These are phyloP conservation scores for Isatis tinctoria DNA, from an alignment of 345 rosid species.

Conservation along the genomic window DNA sequence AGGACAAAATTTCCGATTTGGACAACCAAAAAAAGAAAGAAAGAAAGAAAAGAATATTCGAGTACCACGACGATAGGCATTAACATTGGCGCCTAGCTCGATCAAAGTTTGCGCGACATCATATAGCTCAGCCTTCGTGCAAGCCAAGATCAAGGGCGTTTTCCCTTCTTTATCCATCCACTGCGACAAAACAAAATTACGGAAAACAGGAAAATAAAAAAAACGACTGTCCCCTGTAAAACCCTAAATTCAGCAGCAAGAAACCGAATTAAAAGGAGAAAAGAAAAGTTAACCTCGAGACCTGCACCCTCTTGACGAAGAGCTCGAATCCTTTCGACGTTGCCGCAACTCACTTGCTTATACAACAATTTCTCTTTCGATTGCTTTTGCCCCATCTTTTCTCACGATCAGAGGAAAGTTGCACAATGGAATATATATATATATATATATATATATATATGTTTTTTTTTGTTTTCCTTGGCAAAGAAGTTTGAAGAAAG, in stretches of 20 bases:
- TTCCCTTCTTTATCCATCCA: slow-evolving; percentile 90
- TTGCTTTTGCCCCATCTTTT: slow-evolving; percentile 75
- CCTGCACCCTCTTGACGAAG: slow-evolving; percentile 81
- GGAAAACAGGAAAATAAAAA: not conserved
- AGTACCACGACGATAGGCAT: slow-evolving; percentile 80
- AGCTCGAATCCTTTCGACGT: slow-evolving; percentile 67
- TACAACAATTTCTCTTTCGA: slow-evolving; percentile 80
- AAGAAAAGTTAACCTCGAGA: slow-evolving; percentile 56
- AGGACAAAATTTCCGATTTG: not conserved
- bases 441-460: too few species aligned
- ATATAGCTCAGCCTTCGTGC: slow-evolving; percentile 53
- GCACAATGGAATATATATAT: not conserved
- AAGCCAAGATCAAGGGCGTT: slow-evolving; percentile 82
- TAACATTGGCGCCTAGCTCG: slow-evolving; percentile 77
- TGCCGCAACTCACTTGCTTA: slow-evolving; percentile 74
- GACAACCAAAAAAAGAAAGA: not conserved
- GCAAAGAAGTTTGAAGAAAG: not conserved
- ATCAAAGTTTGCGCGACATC: slow-evolving; percentile 75
- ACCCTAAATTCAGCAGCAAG: not conserved
- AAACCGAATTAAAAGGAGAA: not conserved
- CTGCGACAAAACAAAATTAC: slow-evolving; percentile 32
- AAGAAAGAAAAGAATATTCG: not conserved
- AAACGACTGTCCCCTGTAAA: not conserved
- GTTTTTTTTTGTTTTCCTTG: slow-evolving; percentile 5
- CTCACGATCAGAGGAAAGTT: not conserved